A percentile compares a stretch with the other conserved stretches of the same genome.
These are phyloP conservation scores for Phylloporus sp. DNA, from an alignment of 768 basidiomycete species.

Conservation along the genomic window DNA sequence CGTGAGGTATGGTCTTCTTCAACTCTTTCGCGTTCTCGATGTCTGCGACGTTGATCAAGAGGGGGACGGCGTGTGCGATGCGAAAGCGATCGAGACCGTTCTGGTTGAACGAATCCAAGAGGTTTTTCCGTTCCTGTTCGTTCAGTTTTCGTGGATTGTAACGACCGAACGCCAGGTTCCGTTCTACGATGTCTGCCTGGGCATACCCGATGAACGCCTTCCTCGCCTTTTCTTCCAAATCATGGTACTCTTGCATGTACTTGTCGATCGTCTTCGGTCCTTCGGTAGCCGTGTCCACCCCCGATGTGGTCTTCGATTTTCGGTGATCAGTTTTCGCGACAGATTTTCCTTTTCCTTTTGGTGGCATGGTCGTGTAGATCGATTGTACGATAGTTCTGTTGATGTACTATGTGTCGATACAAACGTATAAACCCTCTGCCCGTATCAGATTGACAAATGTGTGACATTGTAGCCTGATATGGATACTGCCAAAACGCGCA, in stretches of 20 bases:
- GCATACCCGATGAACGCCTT: background rate
- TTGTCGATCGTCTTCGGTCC: background rate
- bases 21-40: background rate
- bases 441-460: too few relatives aligned
- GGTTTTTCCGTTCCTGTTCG: background rate
- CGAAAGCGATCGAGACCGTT: background rate
- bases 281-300: background rate
- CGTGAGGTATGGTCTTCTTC: background rate
- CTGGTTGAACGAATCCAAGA: background rate
- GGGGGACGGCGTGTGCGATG: background rate
- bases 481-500: too few relatives aligned
- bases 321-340: background rate
- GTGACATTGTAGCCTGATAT: too few relatives aligned
- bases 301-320: too few relatives aligned
- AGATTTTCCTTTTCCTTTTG: background rate
- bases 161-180: background rate
- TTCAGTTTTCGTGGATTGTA: background rate
- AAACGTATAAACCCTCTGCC: too few relatives aligned
- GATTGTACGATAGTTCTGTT: too few relatives aligned
- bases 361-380: background rate
- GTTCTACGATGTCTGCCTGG: background rate
- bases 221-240: background rate
- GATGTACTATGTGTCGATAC: too few relatives aligned
- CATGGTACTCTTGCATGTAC: background rate
- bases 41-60: background rate